Evolutionary conservation across 768 basidiomycete genomes (phyloP), one percentile per base, ranked within the genome.

Genomic region (Mrakia blollopis): DNA sequence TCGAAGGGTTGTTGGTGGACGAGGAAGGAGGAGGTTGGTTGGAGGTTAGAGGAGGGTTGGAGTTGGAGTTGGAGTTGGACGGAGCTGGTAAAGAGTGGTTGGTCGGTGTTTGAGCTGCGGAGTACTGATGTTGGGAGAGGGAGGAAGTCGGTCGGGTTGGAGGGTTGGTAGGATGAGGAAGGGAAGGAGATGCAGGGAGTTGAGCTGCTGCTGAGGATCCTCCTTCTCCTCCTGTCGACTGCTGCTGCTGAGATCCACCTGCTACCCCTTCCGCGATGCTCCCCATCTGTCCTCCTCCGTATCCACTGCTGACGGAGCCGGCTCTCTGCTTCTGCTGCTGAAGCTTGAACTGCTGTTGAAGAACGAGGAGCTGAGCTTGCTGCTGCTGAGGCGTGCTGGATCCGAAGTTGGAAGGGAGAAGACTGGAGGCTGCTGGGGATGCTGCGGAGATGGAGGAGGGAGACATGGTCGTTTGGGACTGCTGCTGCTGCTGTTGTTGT

Each of bases 311-410:
- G 1, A 54, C 21, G 8, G 72, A 72, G 18, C 28, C 32, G 10
- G 52, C 39, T 8, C 72, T 50, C 60, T 54, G 54, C 72, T 57
- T 72, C 52, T 72, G 72, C 54, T 72, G 72, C 32, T 72, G 35
- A 14, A 57, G 47, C 60, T 72, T 54, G 60, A 14, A 61, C 72
- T 72, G 72, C 39, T 72, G 72, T 11, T 72, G 72, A 37, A 57
- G 54, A 21, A 72, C 50, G 35, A 72, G 47, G 54, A 57, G 72
- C 13, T 72, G 70, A 39, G 35, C 35, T n/a, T 50, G 70, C 60
- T 72, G 70, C 47, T 52, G 72, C 50, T 72, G 72, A 28, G 44
- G 72, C 13, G 23, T 72, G 37, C 54, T 57, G 72, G n/a, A 6
- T 8, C 0, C 30, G 25, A 57, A 57, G 72, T 72, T 52, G 52